These are phyloP conservation scores for Corchorus capsularis DNA, from an alignment of 345 rosid genomes.

Conservation along the genomic window DNA sequence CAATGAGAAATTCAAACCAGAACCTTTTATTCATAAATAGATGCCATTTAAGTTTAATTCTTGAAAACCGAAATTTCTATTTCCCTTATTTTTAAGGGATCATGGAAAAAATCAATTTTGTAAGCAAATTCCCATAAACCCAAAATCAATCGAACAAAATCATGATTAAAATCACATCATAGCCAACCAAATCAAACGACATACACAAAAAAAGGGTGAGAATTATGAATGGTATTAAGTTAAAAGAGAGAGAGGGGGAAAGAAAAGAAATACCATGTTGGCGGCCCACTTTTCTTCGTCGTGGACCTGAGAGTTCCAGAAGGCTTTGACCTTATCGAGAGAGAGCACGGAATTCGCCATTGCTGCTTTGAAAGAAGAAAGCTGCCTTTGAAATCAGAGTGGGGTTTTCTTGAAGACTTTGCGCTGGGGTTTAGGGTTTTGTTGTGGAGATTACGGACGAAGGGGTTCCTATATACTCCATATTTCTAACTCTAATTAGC, in stretches of 20 bases:
- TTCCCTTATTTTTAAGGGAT: neutral
- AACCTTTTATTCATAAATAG: neutral
- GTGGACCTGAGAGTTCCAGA: conserved; percentile 64
- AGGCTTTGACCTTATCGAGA: conserved; percentile 52
- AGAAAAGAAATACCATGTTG: conserved; percentile 51
- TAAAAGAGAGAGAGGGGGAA: neutral
- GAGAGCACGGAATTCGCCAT: conserved; percentile 58
- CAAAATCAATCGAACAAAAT: neutral
- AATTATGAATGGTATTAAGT: neutral
- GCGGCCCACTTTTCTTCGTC: conserved; percentile 76
- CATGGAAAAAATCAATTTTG: neutral
- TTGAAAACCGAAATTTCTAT: neutral
- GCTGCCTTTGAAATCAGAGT: neutral
- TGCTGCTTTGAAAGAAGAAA: conserved; percentile 16
- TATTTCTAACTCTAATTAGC: neutral
- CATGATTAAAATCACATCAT: neutral
- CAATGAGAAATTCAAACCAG: neutral
- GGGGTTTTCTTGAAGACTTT: neutral
- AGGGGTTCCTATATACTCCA: too few species aligned
- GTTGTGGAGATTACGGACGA: neutral
- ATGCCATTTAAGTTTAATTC: neutral
- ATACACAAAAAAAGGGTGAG: neutral
- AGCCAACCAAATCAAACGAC: neutral
- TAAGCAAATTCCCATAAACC: neutral
- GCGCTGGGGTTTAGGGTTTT: conserved; percentile 29